Percentiles rank a stretch among this genome's conserved stretches.
Evolutionary conservation across 1,284 basidiomycete species (phyloP).

Genomic region (Marasmius sp.): DNA sequence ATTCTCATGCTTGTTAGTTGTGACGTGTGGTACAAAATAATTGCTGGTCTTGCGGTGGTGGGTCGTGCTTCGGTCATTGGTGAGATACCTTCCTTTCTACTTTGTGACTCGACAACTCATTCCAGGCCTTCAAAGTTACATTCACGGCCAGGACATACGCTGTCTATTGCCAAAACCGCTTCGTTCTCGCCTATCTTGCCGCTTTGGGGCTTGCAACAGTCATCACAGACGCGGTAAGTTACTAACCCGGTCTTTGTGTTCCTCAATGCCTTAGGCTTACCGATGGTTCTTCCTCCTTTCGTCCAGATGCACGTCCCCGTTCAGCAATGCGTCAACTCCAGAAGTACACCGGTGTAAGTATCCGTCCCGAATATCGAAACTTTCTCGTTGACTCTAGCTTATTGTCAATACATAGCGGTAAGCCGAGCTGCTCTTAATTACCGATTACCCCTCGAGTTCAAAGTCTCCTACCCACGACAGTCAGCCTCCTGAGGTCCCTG

Average conservation of each 20-base stretch:
- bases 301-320: constrained; percentile 1
- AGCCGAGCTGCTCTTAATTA: neutral
- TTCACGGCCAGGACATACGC: constrained; percentile 10
- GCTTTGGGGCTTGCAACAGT: constrained; percentile 7
- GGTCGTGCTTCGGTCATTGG: constrained; percentile 14
- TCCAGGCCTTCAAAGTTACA: neutral
- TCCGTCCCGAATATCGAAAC: neutral
- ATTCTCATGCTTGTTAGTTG: constrained; percentile 11
- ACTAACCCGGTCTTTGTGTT: neutral
- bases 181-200: neutral
- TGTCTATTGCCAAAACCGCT: constrained; percentile 6
- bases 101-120: neutral
- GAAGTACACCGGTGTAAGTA: neutral
- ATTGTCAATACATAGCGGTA: neutral
- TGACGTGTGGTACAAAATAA: constrained; percentile 16
- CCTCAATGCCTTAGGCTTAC: neutral
- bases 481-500: constrained; percentile 6
- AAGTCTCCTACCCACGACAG: neutral
- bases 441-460: neutral
- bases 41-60: constrained; percentile 14
- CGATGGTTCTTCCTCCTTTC: neutral
- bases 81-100: neutral
- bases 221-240: constrained; percentile 10
- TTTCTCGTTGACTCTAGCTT: neutral
- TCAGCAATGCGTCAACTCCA: neutral